Percentiles rank a stretch among this genome's conserved stretches.
Conservation (phyloP, 164 flowering plant species). For the Stephania cephalantha region DNA sequence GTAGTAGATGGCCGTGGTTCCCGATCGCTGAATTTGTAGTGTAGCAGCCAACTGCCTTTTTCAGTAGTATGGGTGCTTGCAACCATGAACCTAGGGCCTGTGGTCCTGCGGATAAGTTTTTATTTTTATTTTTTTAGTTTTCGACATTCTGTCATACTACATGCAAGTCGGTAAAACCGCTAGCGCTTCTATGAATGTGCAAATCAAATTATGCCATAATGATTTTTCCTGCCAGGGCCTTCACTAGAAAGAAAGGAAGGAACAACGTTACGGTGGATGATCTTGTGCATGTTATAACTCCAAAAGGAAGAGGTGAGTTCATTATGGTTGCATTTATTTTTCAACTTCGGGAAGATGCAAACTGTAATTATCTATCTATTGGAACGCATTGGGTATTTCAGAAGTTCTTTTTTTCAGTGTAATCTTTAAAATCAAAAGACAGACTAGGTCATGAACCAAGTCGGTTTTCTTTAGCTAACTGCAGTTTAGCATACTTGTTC, state of each 20-base stretch:
- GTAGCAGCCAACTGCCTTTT: too few species aligned
- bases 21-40: too few species aligned
- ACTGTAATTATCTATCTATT: not conserved
- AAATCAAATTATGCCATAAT: not conserved
- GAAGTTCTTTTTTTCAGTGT: too few species aligned
- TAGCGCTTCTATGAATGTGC: not conserved
- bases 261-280: slow-evolving; percentile 85
- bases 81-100: too few species aligned
- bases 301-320: slow-evolving; percentile 74
- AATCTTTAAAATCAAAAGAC: too few species aligned
- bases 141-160: not conserved
- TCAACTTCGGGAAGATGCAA: not conserved
- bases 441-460: too few species aligned
- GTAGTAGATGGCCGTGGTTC: too few species aligned
- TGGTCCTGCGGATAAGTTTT: too few species aligned
- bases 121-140: not conserved
- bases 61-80: too few species aligned
- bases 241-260: slow-evolving; percentile 75
- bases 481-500: too few species aligned
- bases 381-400: too few species aligned
- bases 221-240: slow-evolving; percentile 35
- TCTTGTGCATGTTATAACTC: slow-evolving; percentile 75
- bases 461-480: too few species aligned
- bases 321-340: not conserved
- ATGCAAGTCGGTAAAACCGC: not conserved